Percentiles rank a stretch among this genome's conserved stretches.
These are phyloP conservation scores for Nicotiana knightiana DNA, from an alignment of 257 asterid species.

Conservation along the genomic window DNA sequence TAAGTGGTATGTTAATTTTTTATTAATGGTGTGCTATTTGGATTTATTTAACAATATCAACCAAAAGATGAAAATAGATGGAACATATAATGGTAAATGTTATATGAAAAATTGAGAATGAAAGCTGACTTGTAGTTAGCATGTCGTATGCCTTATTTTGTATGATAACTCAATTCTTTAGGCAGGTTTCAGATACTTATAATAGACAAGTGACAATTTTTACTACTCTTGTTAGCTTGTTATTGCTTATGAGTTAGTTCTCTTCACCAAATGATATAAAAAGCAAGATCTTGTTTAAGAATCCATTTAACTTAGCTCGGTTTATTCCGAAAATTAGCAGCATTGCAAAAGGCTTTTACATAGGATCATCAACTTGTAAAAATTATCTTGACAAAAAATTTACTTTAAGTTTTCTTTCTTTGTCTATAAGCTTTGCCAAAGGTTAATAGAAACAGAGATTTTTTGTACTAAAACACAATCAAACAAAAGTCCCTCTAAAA, in stretches of 20 bases:
- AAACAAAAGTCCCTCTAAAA: too few species aligned
- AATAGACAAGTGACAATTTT: neutral
- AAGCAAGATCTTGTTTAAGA: constrained; percentile 39
- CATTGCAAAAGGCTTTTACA: constrained; percentile 14
- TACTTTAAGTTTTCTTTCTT: constrained; percentile 11
- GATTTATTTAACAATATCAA: neutral
- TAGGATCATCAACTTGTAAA: constrained; percentile 41
- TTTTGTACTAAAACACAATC: too few species aligned
- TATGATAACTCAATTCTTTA: neutral
- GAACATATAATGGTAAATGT: neutral
- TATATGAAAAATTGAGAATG: neutral
- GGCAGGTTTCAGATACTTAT: neutral
- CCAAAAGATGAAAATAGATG: neutral
- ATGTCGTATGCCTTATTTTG: neutral
- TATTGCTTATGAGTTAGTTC: constrained; percentile 35
- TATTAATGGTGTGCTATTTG: neutral
- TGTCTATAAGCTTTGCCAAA: constrained; percentile 17
- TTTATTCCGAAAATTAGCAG: constrained; percentile 30
- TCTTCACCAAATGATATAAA: constrained; percentile 58
- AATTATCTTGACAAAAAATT: constrained; percentile 27
- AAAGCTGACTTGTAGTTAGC: neutral
- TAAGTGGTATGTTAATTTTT: neutral
- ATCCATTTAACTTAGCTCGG: constrained; percentile 28
- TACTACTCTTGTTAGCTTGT: constrained; percentile 5
- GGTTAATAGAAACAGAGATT: too few species aligned